phyloP scores from a whole-genome alignment of 192 early-diverging fungal species.

The Backusella psychrophila region DNA sequence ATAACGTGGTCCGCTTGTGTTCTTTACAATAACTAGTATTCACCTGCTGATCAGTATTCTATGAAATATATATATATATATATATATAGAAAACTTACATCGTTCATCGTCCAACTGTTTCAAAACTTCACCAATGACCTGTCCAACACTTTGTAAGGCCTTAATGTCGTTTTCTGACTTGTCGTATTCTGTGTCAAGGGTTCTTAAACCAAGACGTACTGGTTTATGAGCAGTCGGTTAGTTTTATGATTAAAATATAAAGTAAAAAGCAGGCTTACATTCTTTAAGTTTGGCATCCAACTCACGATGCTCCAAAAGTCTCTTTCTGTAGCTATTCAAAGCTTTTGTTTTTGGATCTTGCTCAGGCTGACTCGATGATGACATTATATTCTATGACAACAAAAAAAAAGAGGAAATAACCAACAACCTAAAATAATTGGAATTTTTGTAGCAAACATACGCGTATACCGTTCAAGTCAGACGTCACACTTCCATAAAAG shows the following conservation, averaged over 20 bases:
- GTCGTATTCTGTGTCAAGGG: constrained; percentile 88
- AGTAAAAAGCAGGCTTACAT: constrained; percentile 44
- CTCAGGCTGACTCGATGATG: constrained; percentile 32
- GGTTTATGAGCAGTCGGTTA: background rate
- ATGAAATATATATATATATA: no score
- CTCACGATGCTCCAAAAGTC: constrained; percentile 91
- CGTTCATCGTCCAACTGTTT: constrained; percentile 97
- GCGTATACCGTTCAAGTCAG: constrained; percentile 3
- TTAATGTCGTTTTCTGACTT: constrained; percentile 98
- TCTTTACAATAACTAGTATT: constrained; percentile 89
- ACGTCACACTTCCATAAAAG: background rate
- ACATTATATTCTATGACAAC: constrained; percentile 1
- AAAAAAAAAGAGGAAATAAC: constrained; percentile 2
- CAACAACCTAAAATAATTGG: background rate
- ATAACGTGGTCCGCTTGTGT: constrained; percentile 94
- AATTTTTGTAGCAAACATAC: background rate
- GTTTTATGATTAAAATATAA: background rate
- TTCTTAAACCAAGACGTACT: constrained; percentile 81
- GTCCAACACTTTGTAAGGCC: constrained; percentile 97
- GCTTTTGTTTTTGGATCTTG: constrained; percentile 75
- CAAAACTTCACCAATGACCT: constrained; percentile 97
- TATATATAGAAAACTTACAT: constrained; percentile 57
- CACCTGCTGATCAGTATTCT: no score
- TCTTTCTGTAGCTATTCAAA: constrained; percentile 81
- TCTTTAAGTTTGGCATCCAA: constrained; percentile 96